Evolutionary conservation across 176 grass and related monocot genomes (phyloP), one percentile per base, ranked within the genome.

Genomic region (Aegilops speltoides): DNA sequence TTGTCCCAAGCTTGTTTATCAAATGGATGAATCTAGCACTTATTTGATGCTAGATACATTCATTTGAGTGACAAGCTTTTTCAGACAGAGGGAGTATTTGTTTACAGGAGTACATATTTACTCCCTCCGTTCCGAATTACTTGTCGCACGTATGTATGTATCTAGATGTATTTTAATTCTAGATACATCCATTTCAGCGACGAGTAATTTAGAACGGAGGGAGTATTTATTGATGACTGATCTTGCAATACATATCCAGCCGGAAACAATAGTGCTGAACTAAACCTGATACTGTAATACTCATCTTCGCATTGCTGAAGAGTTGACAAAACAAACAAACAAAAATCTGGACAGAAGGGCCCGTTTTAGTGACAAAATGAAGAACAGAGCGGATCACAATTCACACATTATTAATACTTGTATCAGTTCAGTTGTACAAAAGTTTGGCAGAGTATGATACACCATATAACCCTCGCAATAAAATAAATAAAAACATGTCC

Each of bases 351-450:
- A 62, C 22, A 20, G 6, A 86, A 75, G 17, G 38, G 8, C 7
- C 25, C 1, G 2, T 22, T 23, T 36, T 10, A 24, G 29, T 41
- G 38, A 52, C 29, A 73, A 63, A 37, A 56, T 6, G 0, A 68
- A 40, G 3, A 41, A 60, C 67, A 77, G 50, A 62, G 0, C 15
- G 57, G 16, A 48, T 50, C 72, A 75, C 26, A 75, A 75, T 75
- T 75, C 38, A 80, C 28, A 57, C 59, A 52, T 74, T 68, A 80
- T 84, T 60, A 74, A 73, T 79, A 52, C 25, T 52, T 54, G 50
- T 54, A 54, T 54, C 26, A 12, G 79, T 80, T 76, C 31, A 74
- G 13, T 87, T 91, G 80, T 81, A 87, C 85, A 87, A 61, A 76
- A 17, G 68, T 80, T 80, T n/a, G 19, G 62, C n/a, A 63, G 34